Conservation (phyloP, 1,284 basidiomycete genomes). For the Pulchroboletus neoregius region DNA sequence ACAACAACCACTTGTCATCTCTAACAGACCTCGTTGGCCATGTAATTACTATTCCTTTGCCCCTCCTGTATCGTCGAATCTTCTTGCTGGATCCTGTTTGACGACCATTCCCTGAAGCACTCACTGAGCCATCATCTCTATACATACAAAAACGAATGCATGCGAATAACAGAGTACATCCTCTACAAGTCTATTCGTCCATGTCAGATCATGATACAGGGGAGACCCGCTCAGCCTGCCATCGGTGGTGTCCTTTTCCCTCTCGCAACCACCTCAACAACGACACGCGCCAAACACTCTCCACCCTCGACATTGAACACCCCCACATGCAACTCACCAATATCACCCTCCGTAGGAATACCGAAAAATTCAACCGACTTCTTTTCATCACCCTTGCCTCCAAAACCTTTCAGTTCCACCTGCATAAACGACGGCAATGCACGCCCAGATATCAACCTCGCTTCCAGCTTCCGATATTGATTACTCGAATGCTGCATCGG, state of each 20-base stretch:
- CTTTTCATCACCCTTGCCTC: constrained; percentile 33
- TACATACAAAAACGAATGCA: constrained; percentile 29
- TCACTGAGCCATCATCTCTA: too few species aligned
- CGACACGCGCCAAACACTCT: constrained; percentile 51
- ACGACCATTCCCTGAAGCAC: too few species aligned
- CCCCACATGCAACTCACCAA: constrained; percentile 55
- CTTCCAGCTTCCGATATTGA: constrained; percentile 40
- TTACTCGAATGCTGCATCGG: constrained; percentile 31
- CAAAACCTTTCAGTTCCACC: constrained; percentile 45
- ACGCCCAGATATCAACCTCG: constrained; percentile 49
- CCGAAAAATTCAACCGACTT: constrained; percentile 57
- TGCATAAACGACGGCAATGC: constrained; percentile 56
- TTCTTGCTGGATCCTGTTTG: too few species aligned
- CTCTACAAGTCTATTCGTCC: too few species aligned
- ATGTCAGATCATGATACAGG: constrained; percentile 6
- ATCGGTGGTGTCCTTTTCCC: constrained; percentile 35
- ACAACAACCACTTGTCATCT: constrained; percentile 14
- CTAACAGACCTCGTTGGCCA: too few species aligned
- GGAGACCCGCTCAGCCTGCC: constrained; percentile 29
- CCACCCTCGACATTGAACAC: constrained; percentile 49
- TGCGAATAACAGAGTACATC: constrained; percentile 18
- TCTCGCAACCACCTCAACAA: constrained; percentile 56
- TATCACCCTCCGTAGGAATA: constrained; percentile 46
- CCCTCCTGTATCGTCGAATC: constrained; percentile 22
- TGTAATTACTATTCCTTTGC: too few species aligned